Evolutionary conservation across 306 rosid genomes (phyloP).

Genomic region (Cyclanthera cordifolia): DNA sequence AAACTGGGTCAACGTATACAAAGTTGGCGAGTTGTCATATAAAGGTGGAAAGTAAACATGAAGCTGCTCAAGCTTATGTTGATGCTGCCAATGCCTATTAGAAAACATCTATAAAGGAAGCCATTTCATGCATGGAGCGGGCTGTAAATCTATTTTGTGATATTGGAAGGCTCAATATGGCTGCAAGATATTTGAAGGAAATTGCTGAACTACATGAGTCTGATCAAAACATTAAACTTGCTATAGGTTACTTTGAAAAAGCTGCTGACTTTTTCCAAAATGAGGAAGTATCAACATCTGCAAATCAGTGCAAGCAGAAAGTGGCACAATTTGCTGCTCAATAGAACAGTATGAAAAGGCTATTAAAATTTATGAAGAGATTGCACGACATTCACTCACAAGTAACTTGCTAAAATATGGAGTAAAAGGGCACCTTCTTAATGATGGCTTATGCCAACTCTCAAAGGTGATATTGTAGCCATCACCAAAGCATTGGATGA

Average conservation of each 20-base stretch:
- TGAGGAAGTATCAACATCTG: slow-evolving; percentile 79
- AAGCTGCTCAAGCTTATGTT: slow-evolving; percentile 82
- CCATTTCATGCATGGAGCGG: slow-evolving; percentile 64
- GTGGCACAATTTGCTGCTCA: slow-evolving; percentile 92
- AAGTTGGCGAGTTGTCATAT: slow-evolving; percentile 75
- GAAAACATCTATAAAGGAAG: slow-evolving; percentile 54
- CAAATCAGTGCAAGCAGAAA: slow-evolving; percentile 95
- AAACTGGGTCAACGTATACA: slow-evolving; percentile 56
- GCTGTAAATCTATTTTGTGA: slow-evolving; percentile 78
- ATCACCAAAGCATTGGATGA: slow-evolving; percentile 78
- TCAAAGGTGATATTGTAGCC: slow-evolving; percentile 68
- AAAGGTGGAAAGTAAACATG: slow-evolving; percentile 90
- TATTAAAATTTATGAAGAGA: slow-evolving; percentile 71
- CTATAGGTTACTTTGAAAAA: slow-evolving; percentile 65
- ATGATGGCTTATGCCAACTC: slow-evolving; percentile 94
- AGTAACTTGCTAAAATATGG: slow-evolving; percentile 86
- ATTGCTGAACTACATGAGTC: slow-evolving; percentile 82
- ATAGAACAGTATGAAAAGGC: slow-evolving; percentile 89
- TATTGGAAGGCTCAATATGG: slow-evolving; percentile 95
- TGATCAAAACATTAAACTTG: slow-evolving; percentile 70
- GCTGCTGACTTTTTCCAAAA: slow-evolving; percentile 82
- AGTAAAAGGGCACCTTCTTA: slow-evolving; percentile 93
- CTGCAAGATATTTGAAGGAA: slow-evolving; percentile 93
- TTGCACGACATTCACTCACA: slow-evolving; percentile 79
- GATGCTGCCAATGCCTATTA: slow-evolving; percentile 93